These are phyloP conservation scores for Tolypocladium nubicola DNA, from an alignment of 2,329 filamentous ascomycete genomes.

Conservation along the genomic window DNA sequence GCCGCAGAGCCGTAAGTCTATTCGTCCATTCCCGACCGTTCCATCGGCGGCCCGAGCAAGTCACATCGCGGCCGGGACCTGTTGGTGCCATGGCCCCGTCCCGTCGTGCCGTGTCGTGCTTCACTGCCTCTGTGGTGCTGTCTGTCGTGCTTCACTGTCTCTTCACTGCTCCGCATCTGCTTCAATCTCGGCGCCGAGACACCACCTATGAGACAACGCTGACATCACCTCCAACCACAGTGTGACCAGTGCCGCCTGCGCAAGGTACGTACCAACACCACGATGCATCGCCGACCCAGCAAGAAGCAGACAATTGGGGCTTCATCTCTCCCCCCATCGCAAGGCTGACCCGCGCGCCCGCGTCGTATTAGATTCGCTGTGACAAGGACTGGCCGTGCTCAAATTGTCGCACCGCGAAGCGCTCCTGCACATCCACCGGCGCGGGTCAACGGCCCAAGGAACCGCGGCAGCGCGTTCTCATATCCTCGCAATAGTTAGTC, in stretches of 20 bases:
- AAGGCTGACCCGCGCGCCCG: neutral
- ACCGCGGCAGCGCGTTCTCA: slow-evolving; percentile 43
- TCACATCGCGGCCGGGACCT: neutral
- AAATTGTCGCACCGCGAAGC: slow-evolving; percentile 43
- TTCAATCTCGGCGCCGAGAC: neutral
- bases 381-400: slow-evolving; percentile 48
- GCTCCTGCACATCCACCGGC: slow-evolving; percentile 44
- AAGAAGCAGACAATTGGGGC: neutral
- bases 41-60: no score
- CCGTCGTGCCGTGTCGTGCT: no score
- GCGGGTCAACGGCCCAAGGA: slow-evolving; percentile 44
- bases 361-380: slow-evolving; percentile 38
- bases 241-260: slow-evolving; percentile 34
- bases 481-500: slow-evolving; percentile 44
- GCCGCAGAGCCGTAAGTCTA: slow-evolving; percentile 25
- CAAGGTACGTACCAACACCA: slow-evolving; percentile 21
- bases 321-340: neutral
- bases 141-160: neutral
- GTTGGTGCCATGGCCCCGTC: neutral
- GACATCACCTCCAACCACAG: slow-evolving; percentile 12
- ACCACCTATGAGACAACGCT: neutral
- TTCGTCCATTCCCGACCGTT: neutral
- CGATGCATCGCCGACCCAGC: neutral
- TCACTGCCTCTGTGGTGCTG: no score
- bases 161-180: neutral